Evolutionary conservation across 2,329 filamentous ascomycete species (phyloP).

Genomic region (Sarocladiaceae sp.): DNA sequence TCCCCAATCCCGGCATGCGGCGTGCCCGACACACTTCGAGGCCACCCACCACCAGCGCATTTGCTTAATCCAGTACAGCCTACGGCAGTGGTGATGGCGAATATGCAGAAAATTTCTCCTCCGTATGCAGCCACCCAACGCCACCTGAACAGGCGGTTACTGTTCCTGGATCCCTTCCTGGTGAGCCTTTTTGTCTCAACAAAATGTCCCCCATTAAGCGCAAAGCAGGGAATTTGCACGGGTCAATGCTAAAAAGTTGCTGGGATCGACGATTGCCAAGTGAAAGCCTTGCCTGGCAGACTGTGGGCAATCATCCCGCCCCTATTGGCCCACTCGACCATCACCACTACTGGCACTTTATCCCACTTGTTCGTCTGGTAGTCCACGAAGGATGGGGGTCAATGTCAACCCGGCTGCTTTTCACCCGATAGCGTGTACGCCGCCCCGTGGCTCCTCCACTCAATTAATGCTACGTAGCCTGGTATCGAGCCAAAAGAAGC

Average conservation of each 20-base stretch:
- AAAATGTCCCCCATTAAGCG: background rate
- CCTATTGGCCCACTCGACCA: conserved; percentile 1
- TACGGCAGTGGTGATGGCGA: background rate
- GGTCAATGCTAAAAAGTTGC: background rate
- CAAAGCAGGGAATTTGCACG: background rate
- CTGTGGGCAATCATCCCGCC: conserved; percentile 2
- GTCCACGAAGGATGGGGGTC: background rate
- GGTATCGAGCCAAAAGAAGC: too few species aligned
- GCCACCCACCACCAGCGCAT: background rate
- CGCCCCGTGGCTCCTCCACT: background rate
- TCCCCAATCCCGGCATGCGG: conserved; percentile 5
- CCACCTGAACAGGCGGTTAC: background rate
- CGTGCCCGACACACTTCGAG: background rate
- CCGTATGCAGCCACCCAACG: background rate
- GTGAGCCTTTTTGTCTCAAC: background rate
- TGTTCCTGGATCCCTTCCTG: background rate
- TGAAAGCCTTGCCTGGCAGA: conserved; percentile 7
- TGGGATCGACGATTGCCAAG: conserved; percentile 9
- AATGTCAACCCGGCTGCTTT: too few species aligned
- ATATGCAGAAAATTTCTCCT: background rate
- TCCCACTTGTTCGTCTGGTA: conserved; percentile 6
- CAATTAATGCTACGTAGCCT: too few species aligned
- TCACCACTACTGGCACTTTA: background rate
- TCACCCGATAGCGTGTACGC: conserved; percentile 1
- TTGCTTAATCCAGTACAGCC: background rate